Conservation (phyloP, 768 basidiomycete species). For the Clitopilus passeckerianus region DNA sequence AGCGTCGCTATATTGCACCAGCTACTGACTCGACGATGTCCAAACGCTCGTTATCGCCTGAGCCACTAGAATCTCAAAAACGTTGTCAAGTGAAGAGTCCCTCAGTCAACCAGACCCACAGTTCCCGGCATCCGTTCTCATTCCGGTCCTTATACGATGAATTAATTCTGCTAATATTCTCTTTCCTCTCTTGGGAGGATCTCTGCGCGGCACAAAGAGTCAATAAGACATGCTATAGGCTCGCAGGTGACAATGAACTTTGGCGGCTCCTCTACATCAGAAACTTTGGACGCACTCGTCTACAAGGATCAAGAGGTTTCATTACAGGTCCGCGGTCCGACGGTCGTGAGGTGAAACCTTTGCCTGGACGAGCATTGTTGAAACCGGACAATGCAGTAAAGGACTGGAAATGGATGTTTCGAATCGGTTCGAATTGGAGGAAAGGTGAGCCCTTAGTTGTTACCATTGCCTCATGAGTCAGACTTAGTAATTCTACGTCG, state of each 20-base stretch:
- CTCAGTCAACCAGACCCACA: conserved; percentile 1
- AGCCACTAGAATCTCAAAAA: conserved; percentile 51
- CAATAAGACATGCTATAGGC: conserved; percentile 61
- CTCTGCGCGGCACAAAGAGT: conserved; percentile 61
- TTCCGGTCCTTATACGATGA: conserved; percentile 73
- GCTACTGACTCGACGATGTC: conserved; percentile 27
- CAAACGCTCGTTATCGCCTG: conserved; percentile 47
- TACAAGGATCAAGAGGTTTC: conserved; percentile 66
- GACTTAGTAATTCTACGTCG: conserved; percentile 3
- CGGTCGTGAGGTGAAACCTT: conserved; percentile 50
- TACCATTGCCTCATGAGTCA: conserved; percentile 1
- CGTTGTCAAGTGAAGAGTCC: conserved; percentile 33
- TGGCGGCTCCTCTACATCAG: conserved; percentile 66
- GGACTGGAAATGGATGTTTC: conserved; percentile 88
- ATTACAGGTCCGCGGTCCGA: conserved; percentile 38
- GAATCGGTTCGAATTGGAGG: conserved; percentile 79
- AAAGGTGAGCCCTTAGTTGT: conserved; percentile 42
- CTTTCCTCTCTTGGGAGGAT: conserved; percentile 60
- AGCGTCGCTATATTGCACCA: background rate
- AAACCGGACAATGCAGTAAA: conserved; percentile 30
- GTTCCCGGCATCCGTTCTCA: conserved; percentile 13
- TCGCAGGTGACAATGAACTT: conserved; percentile 66
- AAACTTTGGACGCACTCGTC: conserved; percentile 61
- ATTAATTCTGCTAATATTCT: conserved; percentile 69
- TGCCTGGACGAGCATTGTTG: conserved; percentile 45